These are phyloP conservation scores for Podospora fimiseda DNA, from an alignment of 495 filamentous ascomycete species.

Conservation along the genomic window DNA sequence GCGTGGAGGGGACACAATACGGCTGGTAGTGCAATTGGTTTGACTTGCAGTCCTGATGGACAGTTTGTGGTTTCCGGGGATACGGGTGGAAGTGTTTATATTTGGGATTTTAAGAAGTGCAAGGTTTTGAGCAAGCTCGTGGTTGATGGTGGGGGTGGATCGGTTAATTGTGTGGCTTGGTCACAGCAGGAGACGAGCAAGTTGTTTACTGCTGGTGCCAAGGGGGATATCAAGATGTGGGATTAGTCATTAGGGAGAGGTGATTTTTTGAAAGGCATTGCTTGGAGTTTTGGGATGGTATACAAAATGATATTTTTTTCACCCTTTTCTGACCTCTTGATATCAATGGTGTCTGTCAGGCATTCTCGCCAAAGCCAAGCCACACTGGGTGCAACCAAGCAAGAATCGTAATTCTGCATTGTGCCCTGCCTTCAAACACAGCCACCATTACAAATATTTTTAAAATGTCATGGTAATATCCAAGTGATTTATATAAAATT, in stretches of 20 bases:
- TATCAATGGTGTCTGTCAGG: too few relatives aligned
- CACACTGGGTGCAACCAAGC: too few relatives aligned
- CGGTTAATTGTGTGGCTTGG: slow-evolving; percentile 81
- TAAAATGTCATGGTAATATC: too few relatives aligned
- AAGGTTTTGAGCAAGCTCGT: slow-evolving; percentile 96
- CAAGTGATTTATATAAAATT: too few relatives aligned
- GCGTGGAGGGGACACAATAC: slow-evolving; percentile 92
- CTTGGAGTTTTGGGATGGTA: neutral
- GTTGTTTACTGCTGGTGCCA: slow-evolving; percentile 82
- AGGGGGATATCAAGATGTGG: slow-evolving; percentile 90
- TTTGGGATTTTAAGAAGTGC: slow-evolving; percentile 98
- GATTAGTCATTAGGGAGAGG: slow-evolving; percentile 50
- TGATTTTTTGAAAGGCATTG: neutral
- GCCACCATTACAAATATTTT: too few relatives aligned
- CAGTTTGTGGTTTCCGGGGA: slow-evolving; percentile 83
- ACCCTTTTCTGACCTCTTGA: too few relatives aligned
- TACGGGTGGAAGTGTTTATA: slow-evolving; percentile 79
- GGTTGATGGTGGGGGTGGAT: slow-evolving; percentile 58
- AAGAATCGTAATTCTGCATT: too few relatives aligned
- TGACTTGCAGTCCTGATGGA: slow-evolving; percentile 83
- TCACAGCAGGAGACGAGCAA: slow-evolving; percentile 93
- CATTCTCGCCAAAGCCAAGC: too few relatives aligned
- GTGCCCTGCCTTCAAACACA: too few relatives aligned
- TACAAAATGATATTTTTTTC: too few relatives aligned
- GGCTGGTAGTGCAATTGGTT: slow-evolving; percentile 85